A percentile compares a stretch with the other conserved stretches of the same genome.
Conservation (phyloP, 2,329 filamentous ascomycete genomes). For the Cercospora sesami region DNA sequence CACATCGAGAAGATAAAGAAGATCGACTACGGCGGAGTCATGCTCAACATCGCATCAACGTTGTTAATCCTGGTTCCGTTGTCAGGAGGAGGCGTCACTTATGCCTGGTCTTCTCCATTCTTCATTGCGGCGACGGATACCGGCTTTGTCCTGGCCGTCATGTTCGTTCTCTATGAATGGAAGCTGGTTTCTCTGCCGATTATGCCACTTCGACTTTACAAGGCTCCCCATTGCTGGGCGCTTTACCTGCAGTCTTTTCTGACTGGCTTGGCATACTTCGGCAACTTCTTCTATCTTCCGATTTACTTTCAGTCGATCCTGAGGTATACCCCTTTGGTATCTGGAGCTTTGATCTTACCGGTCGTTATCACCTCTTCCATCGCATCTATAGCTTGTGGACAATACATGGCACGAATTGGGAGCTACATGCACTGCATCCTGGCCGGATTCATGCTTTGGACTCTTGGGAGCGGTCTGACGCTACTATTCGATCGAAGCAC, state of each 20-base stretch:
- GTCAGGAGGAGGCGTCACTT: slow-evolving; percentile 53
- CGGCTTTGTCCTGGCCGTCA: not conserved
- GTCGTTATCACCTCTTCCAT: slow-evolving; percentile 52
- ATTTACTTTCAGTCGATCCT: slow-evolving; percentile 59
- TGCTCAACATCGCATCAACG: slow-evolving; percentile 57
- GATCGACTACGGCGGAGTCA: slow-evolving; percentile 61
- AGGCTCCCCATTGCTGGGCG: not conserved
- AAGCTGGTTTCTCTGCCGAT: slow-evolving; percentile 58
- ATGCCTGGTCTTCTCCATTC: slow-evolving; percentile 57
- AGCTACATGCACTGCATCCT: slow-evolving; percentile 63
- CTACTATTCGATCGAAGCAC: slow-evolving; percentile 52
- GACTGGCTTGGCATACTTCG: slow-evolving; percentile 61
- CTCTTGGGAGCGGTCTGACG: slow-evolving; percentile 55
- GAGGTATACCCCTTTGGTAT: not conserved
- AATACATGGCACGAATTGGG: slow-evolving; percentile 58
- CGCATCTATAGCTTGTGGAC: slow-evolving; percentile 53
- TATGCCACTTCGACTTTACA: slow-evolving; percentile 60
- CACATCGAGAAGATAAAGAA: slow-evolving; percentile 49
- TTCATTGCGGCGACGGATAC: slow-evolving; percentile 47
- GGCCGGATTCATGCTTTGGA: slow-evolving; percentile 50
- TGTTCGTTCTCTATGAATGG: slow-evolving; percentile 58
- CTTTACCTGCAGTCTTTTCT: slow-evolving; percentile 62
- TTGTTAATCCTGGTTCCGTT: slow-evolving; percentile 64
- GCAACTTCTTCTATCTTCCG: slow-evolving; percentile 61
- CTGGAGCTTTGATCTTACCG: slow-evolving; percentile 38